phyloP scores from a whole-genome alignment of 2,329 filamentous ascomycete genomes.

The Botryotinia calthae region DNA sequence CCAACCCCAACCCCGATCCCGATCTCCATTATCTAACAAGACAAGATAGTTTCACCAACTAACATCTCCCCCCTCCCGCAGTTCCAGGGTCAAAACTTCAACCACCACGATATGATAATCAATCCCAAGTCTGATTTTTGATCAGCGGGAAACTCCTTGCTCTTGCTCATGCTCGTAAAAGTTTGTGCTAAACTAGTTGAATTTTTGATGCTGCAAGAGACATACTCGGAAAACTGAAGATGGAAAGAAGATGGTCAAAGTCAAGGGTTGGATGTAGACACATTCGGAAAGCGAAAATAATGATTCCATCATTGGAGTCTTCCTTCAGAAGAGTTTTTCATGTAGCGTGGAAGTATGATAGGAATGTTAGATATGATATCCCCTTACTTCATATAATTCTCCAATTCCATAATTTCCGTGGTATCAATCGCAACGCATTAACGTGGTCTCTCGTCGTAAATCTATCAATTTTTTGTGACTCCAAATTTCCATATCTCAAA shows the following conservation, averaged over 20 bases:
- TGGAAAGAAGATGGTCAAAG: background rate
- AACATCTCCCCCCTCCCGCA: too few species aligned
- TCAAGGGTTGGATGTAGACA: background rate
- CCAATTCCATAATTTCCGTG: background rate
- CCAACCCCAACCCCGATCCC: too few species aligned
- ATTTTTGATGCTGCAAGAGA: background rate
- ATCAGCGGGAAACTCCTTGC: too few species aligned
- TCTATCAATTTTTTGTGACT: background rate
- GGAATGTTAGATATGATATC: background rate
- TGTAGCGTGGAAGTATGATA: background rate
- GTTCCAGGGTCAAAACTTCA: too few species aligned
- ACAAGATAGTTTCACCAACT: too few species aligned
- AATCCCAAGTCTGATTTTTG: too few species aligned
- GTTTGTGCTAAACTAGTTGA: background rate
- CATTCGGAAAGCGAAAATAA: background rate
- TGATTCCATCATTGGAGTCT: background rate
- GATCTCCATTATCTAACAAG: too few species aligned
- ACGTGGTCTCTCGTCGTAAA: background rate
- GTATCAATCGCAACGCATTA: conserved; percentile 7
- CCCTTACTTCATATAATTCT: background rate
- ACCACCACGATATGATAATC: too few species aligned
- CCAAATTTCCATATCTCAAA: background rate
- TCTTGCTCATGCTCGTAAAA: background rate
- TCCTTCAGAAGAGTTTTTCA: background rate
- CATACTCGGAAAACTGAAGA: too few species aligned